phyloP scores from a whole-genome alignment of 2,329 filamentous ascomycete species.

The Venturiaceae sp. region DNA sequence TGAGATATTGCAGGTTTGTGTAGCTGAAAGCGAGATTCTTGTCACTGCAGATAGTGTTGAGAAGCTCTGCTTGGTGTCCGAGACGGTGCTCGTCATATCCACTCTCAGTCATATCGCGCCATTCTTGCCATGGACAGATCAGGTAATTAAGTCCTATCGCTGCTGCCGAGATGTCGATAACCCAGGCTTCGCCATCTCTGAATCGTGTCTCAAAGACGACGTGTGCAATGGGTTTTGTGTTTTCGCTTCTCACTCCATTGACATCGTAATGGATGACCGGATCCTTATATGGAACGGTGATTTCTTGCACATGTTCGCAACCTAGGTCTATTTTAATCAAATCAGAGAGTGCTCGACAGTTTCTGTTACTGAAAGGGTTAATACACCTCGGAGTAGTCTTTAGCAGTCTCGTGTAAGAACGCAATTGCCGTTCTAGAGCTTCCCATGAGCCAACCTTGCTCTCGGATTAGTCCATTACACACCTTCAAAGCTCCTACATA shows the following conservation, averaged over 20 bases:
- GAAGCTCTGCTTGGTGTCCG: not conserved
- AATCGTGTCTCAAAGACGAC: not conserved
- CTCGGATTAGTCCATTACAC: not conserved
- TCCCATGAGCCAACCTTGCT: not conserved
- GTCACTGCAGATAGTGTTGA: not conserved
- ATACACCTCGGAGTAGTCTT: not conserved
- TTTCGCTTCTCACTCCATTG: not conserved
- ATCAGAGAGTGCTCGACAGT: not conserved
- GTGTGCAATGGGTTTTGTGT: not conserved
- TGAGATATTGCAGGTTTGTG: not conserved
- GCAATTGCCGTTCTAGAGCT: not conserved
- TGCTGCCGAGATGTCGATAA: not conserved
- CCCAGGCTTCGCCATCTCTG: not conserved
- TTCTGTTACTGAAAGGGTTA: too few relatives aligned
- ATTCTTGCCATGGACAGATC: not conserved
- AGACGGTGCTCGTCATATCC: not conserved
- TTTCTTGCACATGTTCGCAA: not conserved
- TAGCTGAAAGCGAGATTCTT: not conserved
- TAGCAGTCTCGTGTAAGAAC: not conserved
- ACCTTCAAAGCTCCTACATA: not conserved
- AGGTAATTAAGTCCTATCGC: not conserved
- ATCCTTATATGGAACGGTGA: not conserved
- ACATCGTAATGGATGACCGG: not conserved
- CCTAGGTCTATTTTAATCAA: not conserved
- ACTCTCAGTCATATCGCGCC: not conserved